Evolutionary conservation across 1,284 basidiomycete genomes (phyloP).

Genomic region (Ceratobasidium papillatum): DNA sequence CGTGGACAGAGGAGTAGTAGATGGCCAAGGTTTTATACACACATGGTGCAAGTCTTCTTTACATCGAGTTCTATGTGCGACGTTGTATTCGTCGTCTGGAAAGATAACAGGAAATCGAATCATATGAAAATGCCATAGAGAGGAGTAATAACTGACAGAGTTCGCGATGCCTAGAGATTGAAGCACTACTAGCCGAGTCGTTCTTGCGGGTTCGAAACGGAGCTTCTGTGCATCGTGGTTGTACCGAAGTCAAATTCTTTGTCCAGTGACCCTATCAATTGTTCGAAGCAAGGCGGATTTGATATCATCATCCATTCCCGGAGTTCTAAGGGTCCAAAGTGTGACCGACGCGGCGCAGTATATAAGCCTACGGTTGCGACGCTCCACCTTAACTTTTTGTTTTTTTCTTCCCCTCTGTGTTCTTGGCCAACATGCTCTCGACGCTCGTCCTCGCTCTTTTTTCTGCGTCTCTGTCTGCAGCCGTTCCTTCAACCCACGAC

Average conservation of each 20-base stretch:
- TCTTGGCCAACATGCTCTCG: slow-evolving; percentile 12
- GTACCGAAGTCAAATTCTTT: neutral
- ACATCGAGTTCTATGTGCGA: neutral
- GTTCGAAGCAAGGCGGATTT: neutral
- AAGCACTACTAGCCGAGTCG: neutral
- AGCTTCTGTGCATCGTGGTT: neutral
- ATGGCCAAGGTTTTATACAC: slow-evolving; percentile 1
- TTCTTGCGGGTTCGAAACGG: neutral
- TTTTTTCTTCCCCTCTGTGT: neutral
- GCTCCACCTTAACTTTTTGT: neutral
- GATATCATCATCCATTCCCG: slow-evolving; percentile 1
- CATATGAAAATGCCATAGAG: neutral
- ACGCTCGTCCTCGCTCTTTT: slow-evolving; percentile 36
- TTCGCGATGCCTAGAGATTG: neutral
- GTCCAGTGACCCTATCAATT: too few relatives aligned
- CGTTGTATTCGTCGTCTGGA: neutral
- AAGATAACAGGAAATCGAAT: neutral
- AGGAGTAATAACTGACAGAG: neutral
- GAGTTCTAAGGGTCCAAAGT: slow-evolving; percentile 8
- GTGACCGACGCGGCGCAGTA: neutral
- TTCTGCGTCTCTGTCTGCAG: slow-evolving; percentile 32
- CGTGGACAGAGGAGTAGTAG: neutral
- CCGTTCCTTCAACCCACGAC: slow-evolving; percentile 19
- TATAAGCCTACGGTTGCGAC: neutral
- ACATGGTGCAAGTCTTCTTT: slow-evolving; percentile 1